Evolutionary conservation across 345 rosid species (phyloP), one percentile per base, ranked within the genome.

Genomic region (Barbarea vulgaris): DNA sequence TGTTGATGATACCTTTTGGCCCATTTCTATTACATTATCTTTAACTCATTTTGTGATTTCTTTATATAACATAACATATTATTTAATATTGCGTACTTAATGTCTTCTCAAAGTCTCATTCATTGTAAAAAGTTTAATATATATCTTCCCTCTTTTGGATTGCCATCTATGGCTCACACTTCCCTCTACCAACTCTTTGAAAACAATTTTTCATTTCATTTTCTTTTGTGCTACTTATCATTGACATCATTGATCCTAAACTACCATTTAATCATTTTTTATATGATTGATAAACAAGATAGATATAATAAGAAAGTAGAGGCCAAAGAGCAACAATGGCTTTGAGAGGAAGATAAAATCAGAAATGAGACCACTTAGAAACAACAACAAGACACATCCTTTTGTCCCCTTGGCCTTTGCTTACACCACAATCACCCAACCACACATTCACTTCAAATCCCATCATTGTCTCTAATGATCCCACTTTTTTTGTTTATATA

Each of bases 371-470:
- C 67, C 55, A 58, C 79, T 44, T 33, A 27, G 17, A 53, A 56
- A 55, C 57, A 27, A 28, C 54, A 67, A 68, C 79, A 52, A 42
- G 36, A 19, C 51, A 25, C 13, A 60, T 19, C 27, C 39, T 74
- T 65, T 57, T 57, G 78, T 47, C 28, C 13, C 77, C 68, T 70
- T 58, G 86, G 74, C 84, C 91, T 82, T 93, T 93, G 97, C 98
- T 93, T 93, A 85, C 66, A 80, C 87, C 84, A 81, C 89, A 93
- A 90, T 86, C 91, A 90, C 83, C 87, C 81, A 87, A 85, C 89
- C 42, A 66, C 44, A 71, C 87, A 74, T 70, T 81, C 77, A 74
- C 71, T 69, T 52, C 50, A 63, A 36, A 56, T 60, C 19, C 57
- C 62, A 36, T 64, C 80, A 70, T 67, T 59, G 37, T 51, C 70